A percentile compares a stretch with the other conserved stretches of the same genome.
Conservation (phyloP, 495 filamentous ascomycete genomes). For the Hypoxylon fuscum region DNA sequence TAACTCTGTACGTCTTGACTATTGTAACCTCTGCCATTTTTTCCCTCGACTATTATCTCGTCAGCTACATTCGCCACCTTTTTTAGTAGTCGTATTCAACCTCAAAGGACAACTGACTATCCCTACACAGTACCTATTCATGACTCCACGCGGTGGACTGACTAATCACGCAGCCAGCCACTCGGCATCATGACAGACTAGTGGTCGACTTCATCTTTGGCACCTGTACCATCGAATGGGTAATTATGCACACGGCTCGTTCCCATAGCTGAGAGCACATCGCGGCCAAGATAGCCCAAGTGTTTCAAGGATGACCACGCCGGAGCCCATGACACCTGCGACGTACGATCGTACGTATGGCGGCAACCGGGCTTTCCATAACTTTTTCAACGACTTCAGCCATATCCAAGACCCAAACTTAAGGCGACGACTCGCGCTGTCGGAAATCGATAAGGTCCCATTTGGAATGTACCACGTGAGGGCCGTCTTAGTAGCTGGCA, state of each 20-base stretch:
- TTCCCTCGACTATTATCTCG: constrained; percentile 1
- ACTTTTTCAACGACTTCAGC: constrained; percentile 65
- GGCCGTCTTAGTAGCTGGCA: constrained; percentile 75
- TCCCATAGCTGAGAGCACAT: constrained; percentile 1
- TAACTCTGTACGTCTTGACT: neutral
- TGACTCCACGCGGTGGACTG: constrained; percentile 1
- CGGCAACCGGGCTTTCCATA: constrained; percentile 67
- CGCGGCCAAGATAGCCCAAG: constrained; percentile 1
- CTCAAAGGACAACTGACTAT: neutral
- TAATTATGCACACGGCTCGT: constrained; percentile 1
- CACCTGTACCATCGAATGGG: neutral
- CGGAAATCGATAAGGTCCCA: constrained; percentile 76
- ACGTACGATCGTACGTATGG: constrained; percentile 52
- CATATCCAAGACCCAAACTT: constrained; percentile 76
- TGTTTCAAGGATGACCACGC: constrained; percentile 36
- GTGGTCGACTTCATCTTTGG: constrained; percentile 2
- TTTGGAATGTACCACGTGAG: constrained; percentile 82
- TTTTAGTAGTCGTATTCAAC: neutral
- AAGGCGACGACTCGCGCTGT: constrained; percentile 73
- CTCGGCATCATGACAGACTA: constrained; percentile 15
- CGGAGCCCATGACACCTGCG: constrained; percentile 48
- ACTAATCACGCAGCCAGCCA: neutral
- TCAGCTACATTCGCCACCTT: neutral
- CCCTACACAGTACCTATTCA: constrained; percentile 1
- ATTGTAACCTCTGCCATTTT: neutral